These are phyloP conservation scores for Coix lacrymajobi DNA, from an alignment of 176 grass and related monocot genomes.

Conservation along the genomic window DNA sequence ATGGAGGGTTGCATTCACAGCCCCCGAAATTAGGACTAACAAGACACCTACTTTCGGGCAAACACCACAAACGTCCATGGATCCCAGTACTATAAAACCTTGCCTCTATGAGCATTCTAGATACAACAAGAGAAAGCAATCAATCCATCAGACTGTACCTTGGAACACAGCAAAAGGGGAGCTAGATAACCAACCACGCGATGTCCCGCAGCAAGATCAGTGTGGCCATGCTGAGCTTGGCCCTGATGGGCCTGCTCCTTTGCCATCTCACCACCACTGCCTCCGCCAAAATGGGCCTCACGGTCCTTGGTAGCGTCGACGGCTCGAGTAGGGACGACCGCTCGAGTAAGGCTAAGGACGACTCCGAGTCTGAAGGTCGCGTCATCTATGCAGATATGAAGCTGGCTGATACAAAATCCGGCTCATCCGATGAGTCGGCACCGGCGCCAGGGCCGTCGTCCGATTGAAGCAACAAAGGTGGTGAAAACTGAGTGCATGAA, in stretches of 20 bases:
- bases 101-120: background rate
- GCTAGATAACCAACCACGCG: no score
- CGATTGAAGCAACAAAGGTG: background rate
- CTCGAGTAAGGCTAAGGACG: no score
- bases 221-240: slow-evolving; percentile 1
- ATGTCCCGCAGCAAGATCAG: background rate
- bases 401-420: background rate
- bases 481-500: background rate
- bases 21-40: background rate
- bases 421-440: background rate
- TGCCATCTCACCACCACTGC: background rate
- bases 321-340: no score
- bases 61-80: background rate
- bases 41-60: background rate
- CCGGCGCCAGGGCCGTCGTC: background rate
- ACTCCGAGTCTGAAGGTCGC: background rate
- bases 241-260: slow-evolving; percentile 9
- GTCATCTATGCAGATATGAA: slow-evolving; percentile 31
- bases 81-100: background rate
- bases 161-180: background rate
- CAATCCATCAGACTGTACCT: background rate
- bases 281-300: background rate
- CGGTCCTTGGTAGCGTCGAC: background rate
- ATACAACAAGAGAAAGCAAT: background rate
- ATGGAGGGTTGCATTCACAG: background rate